Evolutionary conservation across 768 basidiomycete species (phyloP).

Genomic region (Rhodotorula toruloides): DNA sequence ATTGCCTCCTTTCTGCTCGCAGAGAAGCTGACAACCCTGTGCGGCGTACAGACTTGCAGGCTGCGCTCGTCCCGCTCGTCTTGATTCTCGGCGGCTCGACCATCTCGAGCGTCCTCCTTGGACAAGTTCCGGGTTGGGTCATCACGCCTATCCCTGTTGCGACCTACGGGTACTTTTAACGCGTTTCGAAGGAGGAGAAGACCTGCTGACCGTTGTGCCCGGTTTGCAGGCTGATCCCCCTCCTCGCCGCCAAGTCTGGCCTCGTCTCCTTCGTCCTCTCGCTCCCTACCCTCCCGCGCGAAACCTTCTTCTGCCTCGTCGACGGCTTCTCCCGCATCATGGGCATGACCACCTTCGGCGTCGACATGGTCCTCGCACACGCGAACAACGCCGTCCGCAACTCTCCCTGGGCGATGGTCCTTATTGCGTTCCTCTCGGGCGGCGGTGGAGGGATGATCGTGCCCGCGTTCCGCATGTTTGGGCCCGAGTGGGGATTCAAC

Average conservation of each 20-base stretch:
- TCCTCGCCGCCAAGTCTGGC: conserved; percentile 25
- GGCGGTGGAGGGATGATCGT: conserved; percentile 37
- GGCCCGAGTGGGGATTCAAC: conserved; percentile 32
- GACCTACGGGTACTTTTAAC: conserved; percentile 26
- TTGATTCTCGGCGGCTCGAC: conserved; percentile 36
- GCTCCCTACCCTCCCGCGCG: conserved; percentile 36
- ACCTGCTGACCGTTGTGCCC: not conserved
- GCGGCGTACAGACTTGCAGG: conserved; percentile 26
- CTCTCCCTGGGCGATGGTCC: conserved; percentile 35
- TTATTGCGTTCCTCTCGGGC: conserved; percentile 30
- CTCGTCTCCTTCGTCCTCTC: conserved; percentile 26
- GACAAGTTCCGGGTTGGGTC: conserved; percentile 35
- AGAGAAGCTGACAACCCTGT: not conserved
- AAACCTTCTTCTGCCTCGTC: conserved; percentile 33
- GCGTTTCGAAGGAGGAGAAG: too few relatives aligned
- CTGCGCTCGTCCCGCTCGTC: conserved; percentile 33
- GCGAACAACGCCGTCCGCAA: conserved; percentile 27
- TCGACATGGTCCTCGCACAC: conserved; percentile 38
- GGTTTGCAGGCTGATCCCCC: conserved; percentile 22
- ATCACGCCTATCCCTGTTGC: conserved; percentile 33
- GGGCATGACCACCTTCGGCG: conserved; percentile 40
- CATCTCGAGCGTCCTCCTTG: conserved; percentile 25
- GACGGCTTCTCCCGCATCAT: conserved; percentile 39
- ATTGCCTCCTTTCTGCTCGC: not conserved
- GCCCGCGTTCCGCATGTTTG: conserved; percentile 28